Evolutionary conservation across 2,329 filamentous ascomycete species (phyloP).

Genomic region (Dactylella cylindrospora): DNA sequence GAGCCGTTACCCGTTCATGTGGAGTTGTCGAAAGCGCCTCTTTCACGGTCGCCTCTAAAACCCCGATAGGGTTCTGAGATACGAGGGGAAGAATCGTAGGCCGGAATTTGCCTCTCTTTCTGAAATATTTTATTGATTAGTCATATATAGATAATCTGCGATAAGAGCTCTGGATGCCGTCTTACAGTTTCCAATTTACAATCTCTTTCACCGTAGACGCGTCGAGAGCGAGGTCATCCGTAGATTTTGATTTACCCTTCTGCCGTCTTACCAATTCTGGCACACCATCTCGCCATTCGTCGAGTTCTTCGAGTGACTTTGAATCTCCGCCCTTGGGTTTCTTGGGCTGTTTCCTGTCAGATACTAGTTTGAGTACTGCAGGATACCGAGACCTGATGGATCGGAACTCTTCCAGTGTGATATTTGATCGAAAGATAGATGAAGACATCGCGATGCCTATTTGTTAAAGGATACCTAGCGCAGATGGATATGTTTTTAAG

Average conservation of each 20-base stretch:
- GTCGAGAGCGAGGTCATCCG: constrained; percentile 2
- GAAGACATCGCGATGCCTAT: no score
- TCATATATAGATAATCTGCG: no score
- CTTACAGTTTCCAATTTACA: constrained; percentile 38
- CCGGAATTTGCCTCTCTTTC: constrained; percentile 58
- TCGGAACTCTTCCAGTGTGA: constrained; percentile 15
- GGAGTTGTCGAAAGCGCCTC: constrained; percentile 23
- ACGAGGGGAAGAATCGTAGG: constrained; percentile 56
- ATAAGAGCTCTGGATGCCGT: background rate
- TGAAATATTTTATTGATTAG: constrained; percentile 45
- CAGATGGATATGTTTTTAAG: no score
- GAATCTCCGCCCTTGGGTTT: constrained; percentile 18
- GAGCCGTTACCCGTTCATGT: constrained; percentile 51
- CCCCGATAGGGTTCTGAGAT: constrained; percentile 60
- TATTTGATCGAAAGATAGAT: no score
- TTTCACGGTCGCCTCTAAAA: constrained; percentile 56
- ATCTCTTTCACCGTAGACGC: constrained; percentile 23
- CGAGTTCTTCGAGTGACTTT: constrained; percentile 25
- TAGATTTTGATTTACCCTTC: background rate
- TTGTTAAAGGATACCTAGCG: no score
- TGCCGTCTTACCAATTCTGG: background rate
- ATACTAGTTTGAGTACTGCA: constrained; percentile 16
- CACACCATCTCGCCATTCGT: constrained; percentile 26
- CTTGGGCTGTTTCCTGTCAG: constrained; percentile 21
- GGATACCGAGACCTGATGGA: constrained; percentile 26